Evolutionary conservation across 1,284 basidiomycete species (phyloP).

Genomic region (Pascua sp.): DNA sequence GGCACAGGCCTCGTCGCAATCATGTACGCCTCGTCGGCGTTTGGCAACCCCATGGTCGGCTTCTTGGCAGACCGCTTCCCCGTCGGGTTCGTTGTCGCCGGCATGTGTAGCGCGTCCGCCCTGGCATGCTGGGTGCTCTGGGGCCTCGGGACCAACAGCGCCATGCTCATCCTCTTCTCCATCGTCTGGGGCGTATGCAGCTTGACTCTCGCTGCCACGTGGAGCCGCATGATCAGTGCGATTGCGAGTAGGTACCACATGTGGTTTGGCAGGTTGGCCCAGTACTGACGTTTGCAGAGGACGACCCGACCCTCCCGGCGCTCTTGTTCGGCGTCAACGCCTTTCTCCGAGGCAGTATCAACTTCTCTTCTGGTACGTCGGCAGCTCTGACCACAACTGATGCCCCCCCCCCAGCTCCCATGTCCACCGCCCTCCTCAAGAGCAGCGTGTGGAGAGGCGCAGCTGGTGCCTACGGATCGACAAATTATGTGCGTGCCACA

Average conservation of each 20-base stretch:
- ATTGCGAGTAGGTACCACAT: slow-evolving; percentile 19
- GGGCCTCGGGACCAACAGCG: slow-evolving; percentile 42
- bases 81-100: slow-evolving; percentile 28
- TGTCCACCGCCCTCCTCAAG: slow-evolving; percentile 34
- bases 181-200: slow-evolving; percentile 33
- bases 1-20: slow-evolving; percentile 43
- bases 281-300: slow-evolving; percentile 12
- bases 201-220: slow-evolving; percentile 20
- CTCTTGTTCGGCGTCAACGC: slow-evolving; percentile 42
- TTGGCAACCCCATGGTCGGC: slow-evolving; percentile 38
- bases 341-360: slow-evolving; percentile 42
- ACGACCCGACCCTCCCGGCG: slow-evolving; percentile 35
- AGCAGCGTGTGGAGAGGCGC: slow-evolving; percentile 14
- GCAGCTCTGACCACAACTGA: slow-evolving; percentile 36
- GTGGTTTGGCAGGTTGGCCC: background rate
- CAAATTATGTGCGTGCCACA: slow-evolving; percentile 8
- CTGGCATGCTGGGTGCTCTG: slow-evolving; percentile 43
- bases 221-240: slow-evolving; percentile 13
- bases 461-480: slow-evolving; percentile 28
- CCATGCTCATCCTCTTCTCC: slow-evolving; percentile 28
- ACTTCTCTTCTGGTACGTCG: slow-evolving; percentile 34
- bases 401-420: slow-evolving; percentile 41
- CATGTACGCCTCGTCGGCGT: slow-evolving; percentile 44
- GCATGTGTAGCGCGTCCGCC: slow-evolving; percentile 35
- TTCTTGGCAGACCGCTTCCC: slow-evolving; percentile 40